These are phyloP conservation scores for Hypoxylon sp. DNA, from an alignment of 2,329 filamentous ascomycete genomes.

Conservation along the genomic window DNA sequence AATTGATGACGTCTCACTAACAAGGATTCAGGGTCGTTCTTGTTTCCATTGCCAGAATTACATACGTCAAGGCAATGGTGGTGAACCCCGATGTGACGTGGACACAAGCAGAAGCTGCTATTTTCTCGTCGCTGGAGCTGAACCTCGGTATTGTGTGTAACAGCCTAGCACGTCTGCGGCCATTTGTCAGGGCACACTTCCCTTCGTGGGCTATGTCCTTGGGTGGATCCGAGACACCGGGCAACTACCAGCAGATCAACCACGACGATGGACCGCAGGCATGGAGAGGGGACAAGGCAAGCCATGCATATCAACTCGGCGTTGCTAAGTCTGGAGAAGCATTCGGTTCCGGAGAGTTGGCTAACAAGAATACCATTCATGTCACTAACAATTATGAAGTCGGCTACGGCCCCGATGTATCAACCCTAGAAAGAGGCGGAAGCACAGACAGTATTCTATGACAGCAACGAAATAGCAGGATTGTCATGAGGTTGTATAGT, in stretches of 20 bases:
- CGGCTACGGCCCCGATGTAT: slow-evolving; percentile 2
- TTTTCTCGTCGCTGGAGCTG: slow-evolving; percentile 19
- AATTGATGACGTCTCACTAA: background rate
- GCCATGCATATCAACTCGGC: slow-evolving; percentile 9
- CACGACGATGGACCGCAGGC: background rate
- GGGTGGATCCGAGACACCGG: background rate
- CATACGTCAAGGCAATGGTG: slow-evolving; percentile 18
- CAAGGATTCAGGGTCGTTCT: slow-evolving; percentile 8
- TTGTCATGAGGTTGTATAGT: background rate
- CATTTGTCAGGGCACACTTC: slow-evolving; percentile 12
- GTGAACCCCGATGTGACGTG: slow-evolving; percentile 15
- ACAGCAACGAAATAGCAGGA: background rate
- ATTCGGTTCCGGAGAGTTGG: background rate
- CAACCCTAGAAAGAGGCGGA: background rate
- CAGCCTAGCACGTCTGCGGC: slow-evolving; percentile 15
- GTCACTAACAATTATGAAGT: slow-evolving; percentile 14
- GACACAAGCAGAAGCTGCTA: slow-evolving; percentile 14
- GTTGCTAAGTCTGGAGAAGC: background rate
- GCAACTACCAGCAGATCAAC: background rate
- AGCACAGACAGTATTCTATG: slow-evolving; percentile 19
- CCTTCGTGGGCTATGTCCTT: slow-evolving; percentile 8
- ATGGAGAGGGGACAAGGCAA: slow-evolving; percentile 10
- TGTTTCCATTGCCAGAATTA: slow-evolving; percentile 16
- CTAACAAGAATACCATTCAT: background rate
- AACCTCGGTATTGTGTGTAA: slow-evolving; percentile 24